Evolutionary conservation across 306 rosid species (phyloP).

Genomic region (Lathyrus aphaca): DNA sequence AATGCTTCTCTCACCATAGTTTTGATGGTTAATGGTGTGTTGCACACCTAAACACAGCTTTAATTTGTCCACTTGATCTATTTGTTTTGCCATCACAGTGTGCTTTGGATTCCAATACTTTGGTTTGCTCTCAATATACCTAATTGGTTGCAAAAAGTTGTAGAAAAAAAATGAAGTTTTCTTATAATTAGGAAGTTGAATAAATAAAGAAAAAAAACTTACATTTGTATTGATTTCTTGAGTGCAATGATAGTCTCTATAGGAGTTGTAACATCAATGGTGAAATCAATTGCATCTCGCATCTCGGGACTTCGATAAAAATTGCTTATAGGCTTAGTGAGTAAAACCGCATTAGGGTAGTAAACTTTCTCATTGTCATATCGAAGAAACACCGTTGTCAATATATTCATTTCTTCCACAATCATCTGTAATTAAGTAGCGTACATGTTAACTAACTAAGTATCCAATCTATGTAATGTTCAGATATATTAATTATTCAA

Average conservation of each 20-base stretch:
- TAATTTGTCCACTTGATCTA: constrained; percentile 54
- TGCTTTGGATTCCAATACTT: constrained; percentile 64
- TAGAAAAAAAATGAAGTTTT: background rate
- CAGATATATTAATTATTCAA: no score
- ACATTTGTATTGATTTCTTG: constrained; percentile 59
- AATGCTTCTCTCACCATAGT: constrained; percentile 51
- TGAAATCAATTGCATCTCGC: constrained; percentile 52
- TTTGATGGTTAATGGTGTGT: constrained; percentile 63
- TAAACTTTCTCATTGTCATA: constrained; percentile 62
- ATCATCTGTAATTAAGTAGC: constrained; percentile 42
- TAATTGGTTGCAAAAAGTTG: background rate
- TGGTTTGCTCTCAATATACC: constrained; percentile 65
- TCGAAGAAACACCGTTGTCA: constrained; percentile 60
- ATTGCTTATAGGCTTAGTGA: constrained; percentile 54
- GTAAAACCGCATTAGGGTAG: constrained; percentile 58
- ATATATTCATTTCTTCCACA: constrained; percentile 64
- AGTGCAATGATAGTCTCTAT: constrained; percentile 53
- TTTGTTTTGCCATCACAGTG: constrained; percentile 50
- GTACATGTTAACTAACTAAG: no score
- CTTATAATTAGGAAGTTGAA: background rate
- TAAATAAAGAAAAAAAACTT: constrained; percentile 30
- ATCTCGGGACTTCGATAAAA: constrained; percentile 63
- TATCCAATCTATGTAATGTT: no score
- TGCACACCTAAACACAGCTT: constrained; percentile 49
- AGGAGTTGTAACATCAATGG: constrained; percentile 49